Evolutionary conservation across 306 rosid species (phyloP).

Genomic region (Glycine latifolia): DNA sequence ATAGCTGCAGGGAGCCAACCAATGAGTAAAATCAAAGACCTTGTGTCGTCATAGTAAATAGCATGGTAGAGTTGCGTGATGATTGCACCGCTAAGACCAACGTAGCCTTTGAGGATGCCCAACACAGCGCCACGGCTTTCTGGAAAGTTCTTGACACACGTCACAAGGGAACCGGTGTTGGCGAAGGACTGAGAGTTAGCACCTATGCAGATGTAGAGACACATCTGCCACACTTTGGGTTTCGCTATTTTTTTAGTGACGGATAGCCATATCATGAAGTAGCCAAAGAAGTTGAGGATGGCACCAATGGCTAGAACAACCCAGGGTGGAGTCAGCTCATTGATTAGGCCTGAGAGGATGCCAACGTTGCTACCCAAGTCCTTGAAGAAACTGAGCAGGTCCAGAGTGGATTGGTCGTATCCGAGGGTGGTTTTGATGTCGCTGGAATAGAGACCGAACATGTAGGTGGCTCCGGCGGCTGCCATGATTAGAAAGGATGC

Average conservation of each 20-base stretch:
- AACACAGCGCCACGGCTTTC: constrained; percentile 69
- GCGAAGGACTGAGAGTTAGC: constrained; percentile 76
- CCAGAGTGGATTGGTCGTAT: constrained; percentile 82
- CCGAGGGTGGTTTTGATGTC: constrained; percentile 66
- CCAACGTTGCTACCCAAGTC: constrained; percentile 87
- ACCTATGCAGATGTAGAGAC: constrained; percentile 70
- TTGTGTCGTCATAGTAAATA: constrained; percentile 55
- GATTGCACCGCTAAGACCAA: constrained; percentile 15
- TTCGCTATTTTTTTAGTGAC: constrained; percentile 54
- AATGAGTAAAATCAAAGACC: constrained; percentile 61
- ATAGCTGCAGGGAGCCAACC: constrained; percentile 81
- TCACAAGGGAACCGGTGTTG: constrained; percentile 77
- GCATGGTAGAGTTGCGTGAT: neutral
- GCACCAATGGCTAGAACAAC: constrained; percentile 60
- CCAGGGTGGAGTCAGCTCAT: constrained; percentile 82
- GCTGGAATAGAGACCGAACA: constrained; percentile 76
- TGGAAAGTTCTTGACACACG: constrained; percentile 79
- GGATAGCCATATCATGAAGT: constrained; percentile 85
- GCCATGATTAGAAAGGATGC: constrained; percentile 80
- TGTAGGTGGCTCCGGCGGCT: constrained; percentile 83
- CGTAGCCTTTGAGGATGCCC: constrained; percentile 49
- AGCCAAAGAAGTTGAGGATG: constrained; percentile 67
- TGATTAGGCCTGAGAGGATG: constrained; percentile 71
- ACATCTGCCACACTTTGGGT: constrained; percentile 78
- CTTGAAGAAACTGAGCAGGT: constrained; percentile 82